Evolutionary conservation across 768 basidiomycete genomes (phyloP).

Genomic region (Leucosporidium yakuticum): DNA sequence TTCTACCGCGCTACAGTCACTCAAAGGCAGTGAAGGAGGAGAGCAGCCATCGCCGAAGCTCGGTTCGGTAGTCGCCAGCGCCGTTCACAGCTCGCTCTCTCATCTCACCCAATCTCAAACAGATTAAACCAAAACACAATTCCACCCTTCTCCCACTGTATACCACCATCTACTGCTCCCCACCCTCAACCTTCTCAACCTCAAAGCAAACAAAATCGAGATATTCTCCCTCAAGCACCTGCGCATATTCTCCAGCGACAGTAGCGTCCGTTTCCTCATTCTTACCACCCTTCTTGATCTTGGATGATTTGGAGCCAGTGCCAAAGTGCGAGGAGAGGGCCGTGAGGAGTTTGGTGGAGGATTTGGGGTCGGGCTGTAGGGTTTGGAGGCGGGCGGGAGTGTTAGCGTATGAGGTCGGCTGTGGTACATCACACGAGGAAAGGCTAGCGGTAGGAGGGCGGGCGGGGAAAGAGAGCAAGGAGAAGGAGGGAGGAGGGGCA

Average conservation of each 20-base stretch:
- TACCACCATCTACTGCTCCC: neutral
- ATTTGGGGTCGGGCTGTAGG: constrained; percentile 74
- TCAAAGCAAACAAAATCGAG: constrained; percentile 93
- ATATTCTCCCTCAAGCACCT: constrained; percentile 88
- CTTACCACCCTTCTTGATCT: constrained; percentile 45
- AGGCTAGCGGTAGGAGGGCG: no score
- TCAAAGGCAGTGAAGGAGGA: no score
- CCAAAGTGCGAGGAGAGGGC: constrained; percentile 68
- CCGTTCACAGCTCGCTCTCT: no score
- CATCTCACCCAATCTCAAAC: no score
- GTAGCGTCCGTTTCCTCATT: constrained; percentile 52
- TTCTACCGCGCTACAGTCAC: no score
- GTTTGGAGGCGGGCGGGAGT: neutral
- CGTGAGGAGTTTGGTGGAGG: constrained; percentile 68
- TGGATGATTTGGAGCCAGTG: constrained; percentile 69
- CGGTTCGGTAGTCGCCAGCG: no score
- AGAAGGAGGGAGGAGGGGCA: neutral
- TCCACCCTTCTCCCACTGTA: neutral
- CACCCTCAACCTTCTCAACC: constrained; percentile 52
- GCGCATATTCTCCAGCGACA: constrained; percentile 83
- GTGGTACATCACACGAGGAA: no score
- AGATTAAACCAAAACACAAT: neutral
- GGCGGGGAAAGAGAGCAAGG: constrained; percentile 8
- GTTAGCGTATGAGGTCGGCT: no score
- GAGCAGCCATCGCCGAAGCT: no score